Evolutionary conservation across 306 rosid species (phyloP).

Genomic region (Argentina anserina): DNA sequence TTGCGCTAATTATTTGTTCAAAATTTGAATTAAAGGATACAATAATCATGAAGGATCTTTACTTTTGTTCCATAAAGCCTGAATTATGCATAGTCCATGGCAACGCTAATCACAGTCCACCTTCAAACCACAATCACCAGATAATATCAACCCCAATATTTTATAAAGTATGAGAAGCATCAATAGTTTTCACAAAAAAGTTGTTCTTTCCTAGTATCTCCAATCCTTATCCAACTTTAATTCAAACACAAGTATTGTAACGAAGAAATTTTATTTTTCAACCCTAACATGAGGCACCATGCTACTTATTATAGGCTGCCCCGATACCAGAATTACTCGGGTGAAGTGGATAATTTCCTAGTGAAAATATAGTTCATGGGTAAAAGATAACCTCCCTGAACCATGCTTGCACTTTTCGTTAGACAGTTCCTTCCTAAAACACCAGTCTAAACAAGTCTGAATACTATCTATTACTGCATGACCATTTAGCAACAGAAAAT

Average conservation of each 20-base stretch:
- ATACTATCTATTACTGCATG: background rate
- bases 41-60: slow-evolving; percentile 21
- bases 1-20: background rate
- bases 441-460: background rate
- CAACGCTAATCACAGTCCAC: background rate
- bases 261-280: background rate
- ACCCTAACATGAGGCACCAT: background rate
- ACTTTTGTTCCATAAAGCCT: slow-evolving; percentile 7
- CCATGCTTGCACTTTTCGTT: background rate
- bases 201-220: background rate
- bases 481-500: background rate
- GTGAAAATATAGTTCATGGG: background rate
- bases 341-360: background rate
- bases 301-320: background rate
- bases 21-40: background rate
- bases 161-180: background rate
- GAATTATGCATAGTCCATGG: slow-evolving; percentile 13
- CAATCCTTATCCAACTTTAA: background rate
- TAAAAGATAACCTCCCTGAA: background rate
- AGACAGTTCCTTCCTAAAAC: background rate
- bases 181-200: background rate
- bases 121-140: slow-evolving; percentile 7
- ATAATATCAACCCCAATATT: background rate
- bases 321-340: background rate
- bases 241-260: background rate